A percentile compares a stretch with the other conserved stretches of the same genome.
phyloP scores from a whole-genome alignment of 495 filamentous ascomycete genomes.

The Tuber umbilicatum region DNA sequence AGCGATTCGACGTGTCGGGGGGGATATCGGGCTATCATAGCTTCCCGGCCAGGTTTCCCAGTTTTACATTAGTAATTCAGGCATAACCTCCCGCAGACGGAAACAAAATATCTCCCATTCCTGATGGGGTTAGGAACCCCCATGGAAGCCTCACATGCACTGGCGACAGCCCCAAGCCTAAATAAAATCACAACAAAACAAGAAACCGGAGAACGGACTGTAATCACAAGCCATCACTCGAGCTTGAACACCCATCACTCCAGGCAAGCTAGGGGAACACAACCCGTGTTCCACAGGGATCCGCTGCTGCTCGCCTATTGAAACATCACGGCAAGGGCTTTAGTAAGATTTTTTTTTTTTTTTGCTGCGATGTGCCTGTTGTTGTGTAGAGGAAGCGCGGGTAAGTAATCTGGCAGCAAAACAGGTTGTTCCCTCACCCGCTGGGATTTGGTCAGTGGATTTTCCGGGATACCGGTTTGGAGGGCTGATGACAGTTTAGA shows the following conservation, averaged over 20 bases:
- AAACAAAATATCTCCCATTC: too few species aligned
- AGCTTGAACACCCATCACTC: background rate
- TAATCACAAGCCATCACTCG: background rate
- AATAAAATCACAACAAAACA: background rate
- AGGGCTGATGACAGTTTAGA: background rate
- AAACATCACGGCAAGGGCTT: background rate
- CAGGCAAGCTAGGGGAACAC: background rate
- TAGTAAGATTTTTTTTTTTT: background rate
- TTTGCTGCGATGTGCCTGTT: background rate
- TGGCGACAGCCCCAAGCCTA: background rate
- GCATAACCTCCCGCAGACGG: background rate
- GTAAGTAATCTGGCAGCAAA: background rate
- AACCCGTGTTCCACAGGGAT: background rate
- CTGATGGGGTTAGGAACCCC: background rate
- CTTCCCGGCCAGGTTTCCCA: background rate
- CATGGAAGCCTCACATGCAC: background rate
- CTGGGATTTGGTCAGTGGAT: background rate
- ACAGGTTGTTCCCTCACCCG: background rate
- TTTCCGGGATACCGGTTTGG: background rate
- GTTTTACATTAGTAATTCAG: background rate
- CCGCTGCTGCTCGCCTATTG: background rate
- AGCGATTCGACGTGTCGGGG: background rate
- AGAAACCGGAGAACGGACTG: background rate
- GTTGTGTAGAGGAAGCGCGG: background rate
- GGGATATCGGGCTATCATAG: background rate